A percentile compares a stretch with the other conserved stretches of the same genome.
These are phyloP conservation scores for Jackrogersella minutella DNA, from an alignment of 495 filamentous ascomycete genomes.

Conservation along the genomic window DNA sequence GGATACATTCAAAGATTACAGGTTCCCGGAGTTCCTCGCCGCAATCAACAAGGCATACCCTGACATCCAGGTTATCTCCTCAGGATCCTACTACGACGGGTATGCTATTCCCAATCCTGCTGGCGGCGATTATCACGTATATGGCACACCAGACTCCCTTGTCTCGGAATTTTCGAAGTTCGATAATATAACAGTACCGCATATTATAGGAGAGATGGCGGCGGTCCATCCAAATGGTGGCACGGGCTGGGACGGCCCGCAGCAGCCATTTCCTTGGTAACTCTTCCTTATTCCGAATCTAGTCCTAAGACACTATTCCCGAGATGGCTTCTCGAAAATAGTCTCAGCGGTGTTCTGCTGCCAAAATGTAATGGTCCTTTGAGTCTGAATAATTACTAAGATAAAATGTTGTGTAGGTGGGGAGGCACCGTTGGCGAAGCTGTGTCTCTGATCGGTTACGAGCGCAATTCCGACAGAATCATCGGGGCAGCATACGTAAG, in stretches of 20 bases:
- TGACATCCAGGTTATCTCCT: constrained; percentile 67
- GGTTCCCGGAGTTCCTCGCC: constrained; percentile 64
- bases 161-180: constrained; percentile 57
- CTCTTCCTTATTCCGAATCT: not conserved
- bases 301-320: too few relatives aligned
- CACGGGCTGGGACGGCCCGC: constrained; percentile 53
- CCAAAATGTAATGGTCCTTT: too few relatives aligned
- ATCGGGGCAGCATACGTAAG: constrained; percentile 49
- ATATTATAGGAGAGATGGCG: constrained; percentile 65
- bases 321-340: too few relatives aligned
- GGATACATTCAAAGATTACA: constrained; percentile 61
- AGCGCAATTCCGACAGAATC: constrained; percentile 68
- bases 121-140: constrained; percentile 55
- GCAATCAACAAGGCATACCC: constrained; percentile 67
- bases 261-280: constrained; percentile 49
- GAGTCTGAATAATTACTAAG: constrained; percentile 43
- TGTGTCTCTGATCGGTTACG: constrained; percentile 71
- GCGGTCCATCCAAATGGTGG: constrained; percentile 61
- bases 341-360: too few relatives aligned
- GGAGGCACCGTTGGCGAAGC: constrained; percentile 69
- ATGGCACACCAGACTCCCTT: constrained; percentile 46
- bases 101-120: constrained; percentile 53
- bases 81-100: constrained; percentile 52
- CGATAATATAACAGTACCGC: constrained; percentile 51
- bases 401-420: constrained; percentile 48